Evolutionary conservation across 495 filamentous ascomycete genomes (phyloP).

Genomic region (Podospora conica): DNA sequence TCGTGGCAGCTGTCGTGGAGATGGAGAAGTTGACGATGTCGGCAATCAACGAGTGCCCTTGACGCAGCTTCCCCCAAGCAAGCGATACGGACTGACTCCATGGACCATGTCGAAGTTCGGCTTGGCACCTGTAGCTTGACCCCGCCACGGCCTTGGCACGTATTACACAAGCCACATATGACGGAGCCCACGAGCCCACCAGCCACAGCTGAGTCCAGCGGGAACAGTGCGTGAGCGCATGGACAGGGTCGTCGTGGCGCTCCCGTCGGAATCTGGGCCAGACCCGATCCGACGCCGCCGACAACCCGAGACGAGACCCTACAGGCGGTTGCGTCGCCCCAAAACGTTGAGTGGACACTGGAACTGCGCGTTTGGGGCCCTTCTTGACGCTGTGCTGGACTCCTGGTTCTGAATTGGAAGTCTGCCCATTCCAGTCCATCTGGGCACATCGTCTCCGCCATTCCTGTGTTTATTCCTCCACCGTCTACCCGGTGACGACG

Average conservation of each 20-base stretch:
- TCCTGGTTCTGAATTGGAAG: no score
- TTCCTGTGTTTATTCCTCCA: not conserved
- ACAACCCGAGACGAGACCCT: not conserved
- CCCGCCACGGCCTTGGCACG: not conserved
- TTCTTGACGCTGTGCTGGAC: not conserved
- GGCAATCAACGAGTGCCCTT: not conserved
- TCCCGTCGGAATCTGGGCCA: no score
- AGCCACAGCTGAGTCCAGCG: not conserved
- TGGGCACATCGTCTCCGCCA: not conserved
- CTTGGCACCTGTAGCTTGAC: not conserved
- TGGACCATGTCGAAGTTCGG: not conserved
- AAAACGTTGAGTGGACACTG: not conserved
- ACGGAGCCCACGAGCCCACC: not conserved
- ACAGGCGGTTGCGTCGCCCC: not conserved
- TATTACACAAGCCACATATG: not conserved
- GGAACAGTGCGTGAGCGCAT: not conserved
- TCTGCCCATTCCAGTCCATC: not conserved
- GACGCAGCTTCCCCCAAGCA: conserved; percentile 2
- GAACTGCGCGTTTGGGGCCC: not conserved
- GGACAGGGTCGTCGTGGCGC: not conserved
- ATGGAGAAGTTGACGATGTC: conserved; percentile 1
- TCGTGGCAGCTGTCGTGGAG: not conserved
- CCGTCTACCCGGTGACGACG: not conserved
- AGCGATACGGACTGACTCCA: not conserved
- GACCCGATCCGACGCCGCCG: no score